Evolutionary conservation across 345 rosid genomes (phyloP), one percentile per base, ranked within the genome.

Genomic region (Corchorus capsularis): DNA sequence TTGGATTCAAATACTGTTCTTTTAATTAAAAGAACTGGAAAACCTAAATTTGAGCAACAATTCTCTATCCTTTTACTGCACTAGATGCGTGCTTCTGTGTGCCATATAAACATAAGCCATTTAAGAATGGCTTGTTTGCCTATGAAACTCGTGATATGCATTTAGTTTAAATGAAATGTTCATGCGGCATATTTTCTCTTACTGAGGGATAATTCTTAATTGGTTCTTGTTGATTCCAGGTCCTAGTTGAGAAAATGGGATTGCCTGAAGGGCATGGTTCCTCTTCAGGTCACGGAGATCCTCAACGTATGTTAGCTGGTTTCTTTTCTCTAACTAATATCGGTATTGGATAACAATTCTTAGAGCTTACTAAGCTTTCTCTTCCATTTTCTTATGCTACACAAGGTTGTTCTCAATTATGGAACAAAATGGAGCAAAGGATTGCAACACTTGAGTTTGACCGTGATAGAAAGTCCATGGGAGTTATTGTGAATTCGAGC

Each of bases 401-500:
- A 7, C 11, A 77, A 96, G 99, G 94, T 75, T 93, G 91, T 84
- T 93, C 84, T 71, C 84, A 79, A 63, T 57, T 77, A 46, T 96
- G 97, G 99, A 90, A 76, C 78, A 78, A 85, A 82, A 76, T 84
- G 79, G 96, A 92, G 75, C 89, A 80, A 61, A 88, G 98, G 72
- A 86, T 92, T 87, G 99, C 97, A 57, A 93, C 99, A 72, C 93
- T 96, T 71, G 99, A 96, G 85, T 96, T 96, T 37, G 98, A 92
- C 72, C 97, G 87, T 8, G 97, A 89, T 75, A 75, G 99, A 59
- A 96, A 96, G 81, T 96, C 99, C 61, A 96, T 96, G 99, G 99
- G 99, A 76, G 97, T 93, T 67, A 92, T 96, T 82, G 96, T 91
- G 69, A 87, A 89, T 81, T 93, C 99, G 55, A 83, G 86, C 86